These are phyloP conservation scores for Crucibulum cyathiforme DNA, from an alignment of 1,284 basidiomycete species.

Conservation along the genomic window DNA sequence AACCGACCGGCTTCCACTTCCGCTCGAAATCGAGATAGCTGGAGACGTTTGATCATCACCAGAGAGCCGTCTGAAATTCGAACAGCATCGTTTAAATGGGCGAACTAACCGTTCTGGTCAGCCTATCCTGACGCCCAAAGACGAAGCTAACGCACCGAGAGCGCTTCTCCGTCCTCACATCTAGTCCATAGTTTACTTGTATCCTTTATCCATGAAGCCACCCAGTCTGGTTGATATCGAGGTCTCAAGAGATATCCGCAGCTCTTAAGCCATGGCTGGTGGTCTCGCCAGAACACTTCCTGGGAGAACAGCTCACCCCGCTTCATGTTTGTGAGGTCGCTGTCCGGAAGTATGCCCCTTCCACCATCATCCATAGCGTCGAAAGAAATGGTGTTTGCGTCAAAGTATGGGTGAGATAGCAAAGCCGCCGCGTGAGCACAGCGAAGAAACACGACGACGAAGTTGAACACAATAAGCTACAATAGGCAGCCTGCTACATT, in stretches of 20 bases:
- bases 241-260: conserved; percentile 22
- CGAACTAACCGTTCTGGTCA: background rate
- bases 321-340: background rate
- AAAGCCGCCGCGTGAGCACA: no score
- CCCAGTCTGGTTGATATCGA: conserved; percentile 29
- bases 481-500: no score
- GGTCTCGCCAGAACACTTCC: conserved; percentile 27
- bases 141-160: conserved; percentile 3
- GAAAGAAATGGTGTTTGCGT: no score
- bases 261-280: conserved; percentile 14
- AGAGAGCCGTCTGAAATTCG: background rate
- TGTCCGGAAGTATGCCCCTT: background rate
- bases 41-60: background rate
- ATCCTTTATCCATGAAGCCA: conserved; percentile 22
- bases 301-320: background rate
- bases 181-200: conserved; percentile 4
- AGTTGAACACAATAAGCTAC: no score
- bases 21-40: conserved; percentile 12
- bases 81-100: conserved; percentile 2
- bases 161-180: conserved; percentile 20
- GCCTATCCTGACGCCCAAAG: background rate
- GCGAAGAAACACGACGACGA: no score
- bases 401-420: no score
- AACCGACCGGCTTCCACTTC: conserved; percentile 22
- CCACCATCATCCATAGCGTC: no score